Evolutionary conservation across 257 asterid species (phyloP), one percentile per base, ranked within the genome.

Genomic region (Solanum okadae): DNA sequence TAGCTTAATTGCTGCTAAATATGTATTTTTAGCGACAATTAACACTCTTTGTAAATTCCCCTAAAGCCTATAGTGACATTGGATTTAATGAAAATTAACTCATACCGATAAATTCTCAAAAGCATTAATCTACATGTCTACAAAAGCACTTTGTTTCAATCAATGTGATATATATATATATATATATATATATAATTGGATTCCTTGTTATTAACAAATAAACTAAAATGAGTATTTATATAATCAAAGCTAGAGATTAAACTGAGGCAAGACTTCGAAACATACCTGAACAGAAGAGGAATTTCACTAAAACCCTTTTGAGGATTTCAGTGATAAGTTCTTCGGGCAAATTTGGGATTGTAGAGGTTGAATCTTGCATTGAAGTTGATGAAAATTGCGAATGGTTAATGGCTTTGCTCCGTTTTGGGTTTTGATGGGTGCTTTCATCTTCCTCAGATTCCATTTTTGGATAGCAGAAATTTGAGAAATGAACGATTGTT

Each of bases 281-380:
- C 94, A 86, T 91, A 90, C 87, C 56, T 46, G 20, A 46, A 46
- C 56, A 1, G 3, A 83, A n/a, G 88, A 94, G 91, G 82, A 93
- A 87, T 90, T 83, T 88, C 5, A 90, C 93, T 0, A 95, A 93
- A 31, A 94, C 90, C 81, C 93, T 88, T 25, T 87, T 14, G 65
- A 94, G 92, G 72, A 94, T 91, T 63, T 93, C 95, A 18, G 71
- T 22, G 23, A 91, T 90, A 86, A 94, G 70, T 79, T 94, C 96
- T 76, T 84, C 27, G 8, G 94, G 95, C 67, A 95, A 91, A 22
- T 4, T 22, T 35, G 31, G 29, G 18, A 75, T 8, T 73, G 7
- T 34, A 8, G 10, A 73, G 27, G 4, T 22, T 35, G 52, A 75
- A 75, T 46, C 20, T 46, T 46, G 56, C 56, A 13, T 46, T 46